These are phyloP conservation scores for Rhynchosporium agropyri DNA, from an alignment of 2,329 filamentous ascomycete genomes.

Conservation along the genomic window DNA sequence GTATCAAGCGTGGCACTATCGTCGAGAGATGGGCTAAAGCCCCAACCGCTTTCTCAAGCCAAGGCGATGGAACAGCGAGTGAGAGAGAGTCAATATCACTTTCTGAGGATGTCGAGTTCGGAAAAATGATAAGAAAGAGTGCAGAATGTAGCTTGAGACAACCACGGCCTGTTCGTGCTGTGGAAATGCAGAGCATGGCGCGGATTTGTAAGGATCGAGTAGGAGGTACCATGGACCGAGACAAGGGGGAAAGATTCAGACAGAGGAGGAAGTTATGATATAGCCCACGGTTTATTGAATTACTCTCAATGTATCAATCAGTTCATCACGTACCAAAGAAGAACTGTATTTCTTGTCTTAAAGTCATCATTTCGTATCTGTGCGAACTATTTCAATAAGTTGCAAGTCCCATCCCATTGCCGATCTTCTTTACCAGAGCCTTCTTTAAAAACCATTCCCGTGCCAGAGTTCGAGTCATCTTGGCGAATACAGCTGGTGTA, in stretches of 20 bases:
- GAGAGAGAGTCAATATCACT: constrained; percentile 16
- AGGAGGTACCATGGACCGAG: constrained; percentile 25
- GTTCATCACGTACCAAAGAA: constrained; percentile 6
- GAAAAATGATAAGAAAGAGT: constrained; percentile 38
- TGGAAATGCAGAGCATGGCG: constrained; percentile 40
- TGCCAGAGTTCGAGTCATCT: constrained; percentile 73
- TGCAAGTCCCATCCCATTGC: constrained; percentile 69
- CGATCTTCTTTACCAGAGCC: constrained; percentile 77
- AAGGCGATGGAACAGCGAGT: constrained; percentile 20
- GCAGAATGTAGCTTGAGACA: constrained; percentile 38
- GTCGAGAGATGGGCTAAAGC: constrained; percentile 25
- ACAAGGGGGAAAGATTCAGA: constrained; percentile 22
- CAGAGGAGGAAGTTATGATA: constrained; percentile 18
- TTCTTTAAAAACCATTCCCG: constrained; percentile 85
- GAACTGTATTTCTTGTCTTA: neutral
- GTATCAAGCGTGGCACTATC: constrained; percentile 19
- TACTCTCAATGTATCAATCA: constrained; percentile 15
- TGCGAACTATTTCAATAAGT: constrained; percentile 27
- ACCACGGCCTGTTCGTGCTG: constrained; percentile 38
- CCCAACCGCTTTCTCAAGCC: constrained; percentile 8
- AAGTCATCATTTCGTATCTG: constrained; percentile 10
- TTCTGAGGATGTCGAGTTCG: constrained; percentile 12
- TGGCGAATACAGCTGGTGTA: constrained; percentile 72
- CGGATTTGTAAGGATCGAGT: constrained; percentile 37
- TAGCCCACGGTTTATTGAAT: constrained; percentile 7